Conservation (phyloP, 2,329 filamentous ascomycete species). For the Diplodia corticola region DNA sequence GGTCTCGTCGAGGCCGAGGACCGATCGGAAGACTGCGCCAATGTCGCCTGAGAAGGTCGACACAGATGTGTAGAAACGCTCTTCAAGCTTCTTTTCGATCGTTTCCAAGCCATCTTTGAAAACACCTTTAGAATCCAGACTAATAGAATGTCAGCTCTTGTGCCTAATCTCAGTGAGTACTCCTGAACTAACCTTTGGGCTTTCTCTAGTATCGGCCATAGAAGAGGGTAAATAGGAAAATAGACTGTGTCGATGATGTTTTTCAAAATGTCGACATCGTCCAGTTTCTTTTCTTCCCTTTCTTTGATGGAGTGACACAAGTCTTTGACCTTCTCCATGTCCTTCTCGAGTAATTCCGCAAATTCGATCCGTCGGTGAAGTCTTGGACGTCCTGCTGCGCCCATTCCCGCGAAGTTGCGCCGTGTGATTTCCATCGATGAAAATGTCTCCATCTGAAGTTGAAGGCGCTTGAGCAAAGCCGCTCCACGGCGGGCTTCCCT, state of each 20-base stretch:
- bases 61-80: slow-evolving; percentile 61
- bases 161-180: slow-evolving; percentile 15
- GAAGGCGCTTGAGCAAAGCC: slow-evolving; percentile 85
- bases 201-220: slow-evolving; percentile 77
- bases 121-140: slow-evolving; percentile 51
- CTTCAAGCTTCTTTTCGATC: slow-evolving; percentile 55
- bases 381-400: slow-evolving; percentile 74
- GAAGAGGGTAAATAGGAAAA: slow-evolving; percentile 78
- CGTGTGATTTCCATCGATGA: slow-evolving; percentile 96
- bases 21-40: slow-evolving; percentile 56
- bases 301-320: slow-evolving; percentile 71
- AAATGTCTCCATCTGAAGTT: slow-evolving; percentile 93
- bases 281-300: slow-evolving; percentile 75
- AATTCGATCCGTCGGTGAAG: slow-evolving; percentile 85
- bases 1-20: slow-evolving; percentile 52
- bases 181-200: slow-evolving; percentile 68
- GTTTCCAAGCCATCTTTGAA: slow-evolving; percentile 57
- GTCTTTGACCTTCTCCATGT: slow-evolving; percentile 73
- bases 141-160: slow-evolving; percentile 24
- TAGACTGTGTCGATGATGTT: slow-evolving; percentile 86
- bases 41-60: slow-evolving; percentile 61
- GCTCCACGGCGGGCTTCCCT: slow-evolving; percentile 89
- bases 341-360: slow-evolving; percentile 70
- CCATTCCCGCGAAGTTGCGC: slow-evolving; percentile 94
- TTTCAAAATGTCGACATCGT: slow-evolving; percentile 72